Evolutionary conservation across 176 grass and related monocot species (phyloP).

Genomic region (Carex pumila): DNA sequence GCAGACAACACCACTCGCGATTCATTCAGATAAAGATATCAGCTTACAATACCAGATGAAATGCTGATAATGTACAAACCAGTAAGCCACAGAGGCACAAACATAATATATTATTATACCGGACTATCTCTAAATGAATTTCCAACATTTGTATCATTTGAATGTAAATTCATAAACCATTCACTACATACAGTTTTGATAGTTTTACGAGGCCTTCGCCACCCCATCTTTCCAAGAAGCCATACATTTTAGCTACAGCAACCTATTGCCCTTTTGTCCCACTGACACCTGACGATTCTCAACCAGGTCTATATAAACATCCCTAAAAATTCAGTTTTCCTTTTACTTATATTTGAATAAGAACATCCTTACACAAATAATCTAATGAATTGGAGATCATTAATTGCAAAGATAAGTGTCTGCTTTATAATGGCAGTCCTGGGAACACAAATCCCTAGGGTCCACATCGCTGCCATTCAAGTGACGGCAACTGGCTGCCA

Average conservation of each 20-base stretch:
- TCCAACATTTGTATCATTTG: no score
- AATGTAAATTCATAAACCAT: no score
- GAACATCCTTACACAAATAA: not conserved
- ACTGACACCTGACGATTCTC: not conserved
- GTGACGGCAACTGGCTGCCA: not conserved
- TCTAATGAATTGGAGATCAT: not conserved
- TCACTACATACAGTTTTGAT: not conserved
- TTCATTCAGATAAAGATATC: not conserved
- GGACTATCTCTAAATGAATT: no score
- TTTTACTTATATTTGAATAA: not conserved
- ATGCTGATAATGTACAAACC: not conserved
- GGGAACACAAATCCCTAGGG: not conserved
- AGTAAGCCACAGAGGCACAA: no score
- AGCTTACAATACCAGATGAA: not conserved
- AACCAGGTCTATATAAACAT: not conserved
- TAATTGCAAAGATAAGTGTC: not conserved
- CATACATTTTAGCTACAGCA: not conserved
- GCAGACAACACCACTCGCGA: not conserved
- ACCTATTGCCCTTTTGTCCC: not conserved
- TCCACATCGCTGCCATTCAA: not conserved
- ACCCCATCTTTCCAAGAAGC: not conserved
- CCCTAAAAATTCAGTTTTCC: not conserved
- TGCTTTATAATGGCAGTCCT: not conserved
- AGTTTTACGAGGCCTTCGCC: not conserved
- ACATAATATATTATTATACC: not conserved